Base-by-base conservation (phyloP, 495 filamentous ascomycete genomes). In the Talaromyces ruber region DNA sequence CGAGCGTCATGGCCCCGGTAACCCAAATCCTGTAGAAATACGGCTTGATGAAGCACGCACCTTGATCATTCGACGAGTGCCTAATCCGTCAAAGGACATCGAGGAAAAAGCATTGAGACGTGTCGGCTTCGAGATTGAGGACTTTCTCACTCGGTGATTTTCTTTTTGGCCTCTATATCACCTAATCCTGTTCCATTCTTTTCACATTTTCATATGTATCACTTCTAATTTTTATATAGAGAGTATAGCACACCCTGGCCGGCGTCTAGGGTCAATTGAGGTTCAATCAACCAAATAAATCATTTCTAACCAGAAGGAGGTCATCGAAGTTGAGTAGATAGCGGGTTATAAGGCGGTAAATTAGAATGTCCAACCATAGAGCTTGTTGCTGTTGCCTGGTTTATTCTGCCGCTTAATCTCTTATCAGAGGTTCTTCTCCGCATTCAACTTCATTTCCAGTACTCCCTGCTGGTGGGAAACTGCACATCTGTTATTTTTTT, bases 61-160 rank as follows among this genome's bases (percentile, higher is more conserved):
- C 6, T 74, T 85, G 26, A 83, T 92, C 39, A 79, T 92, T 53
- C 76, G 85, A 37, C 80, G 74, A 68, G 68, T 74, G 59, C 52
- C 53, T 66, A 64, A 72, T 45, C 52, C 72, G 64, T 22, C 71
- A 9, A 71, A 69, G 39, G 76, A 75, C 29, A 68, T 88, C 64
- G 85, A 86, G 59, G 87, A 89, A 67, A 87, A 85, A 67, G 81
- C 83, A 21, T 73, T 92, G 65, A 81, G 86, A 60, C 76, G 90
- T 61, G 72, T 95, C 53, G 88, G 86, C 6, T 95, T 95, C 70
- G 91, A 95, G 79, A 85, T 95, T 67, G 79, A 86, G 26, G 91
- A 95, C 72, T 92, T 87, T 80, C 83, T 95, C 62, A 83, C 73
- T 16, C 70, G 72, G 54, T 77, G 29, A 64, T 63, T 37, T 61